Evolutionary conservation across 176 grass and related monocot species (phyloP).

Genomic region (Themeda triandra): DNA sequence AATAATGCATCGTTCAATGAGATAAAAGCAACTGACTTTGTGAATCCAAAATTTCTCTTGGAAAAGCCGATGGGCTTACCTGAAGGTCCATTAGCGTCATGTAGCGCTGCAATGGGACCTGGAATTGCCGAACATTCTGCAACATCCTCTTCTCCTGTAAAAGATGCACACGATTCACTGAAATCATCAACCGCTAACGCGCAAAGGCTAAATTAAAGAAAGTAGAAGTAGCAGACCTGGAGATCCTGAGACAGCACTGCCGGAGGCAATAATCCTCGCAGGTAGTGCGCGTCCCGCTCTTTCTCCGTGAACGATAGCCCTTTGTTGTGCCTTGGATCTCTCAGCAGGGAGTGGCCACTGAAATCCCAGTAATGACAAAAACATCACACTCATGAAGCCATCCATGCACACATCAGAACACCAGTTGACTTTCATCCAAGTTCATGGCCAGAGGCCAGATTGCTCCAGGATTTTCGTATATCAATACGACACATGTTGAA

Average conservation of each 20-base stretch:
- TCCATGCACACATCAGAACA: neutral
- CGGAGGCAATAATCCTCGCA: conserved; percentile 63
- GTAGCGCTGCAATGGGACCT: conserved; percentile 74
- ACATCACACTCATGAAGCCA: neutral
- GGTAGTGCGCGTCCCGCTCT: conserved; percentile 76
- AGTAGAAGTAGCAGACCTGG: conserved; percentile 33
- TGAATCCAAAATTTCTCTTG: neutral
- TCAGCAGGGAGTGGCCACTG: conserved; percentile 62
- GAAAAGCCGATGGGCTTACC: conserved; percentile 21
- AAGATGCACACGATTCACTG: neutral
- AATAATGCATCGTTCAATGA: neutral
- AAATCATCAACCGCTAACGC: neutral
- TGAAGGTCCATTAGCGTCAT: conserved; percentile 84
- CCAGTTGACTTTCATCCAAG: neutral
- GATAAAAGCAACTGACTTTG: neutral
- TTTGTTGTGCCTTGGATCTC: conserved; percentile 82
- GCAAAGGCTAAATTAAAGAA: neutral
- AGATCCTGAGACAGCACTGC: conserved; percentile 48
- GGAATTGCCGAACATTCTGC: conserved; percentile 72
- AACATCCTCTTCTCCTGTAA: conserved; percentile 79
- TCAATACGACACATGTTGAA: neutral
- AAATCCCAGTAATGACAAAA: neutral
- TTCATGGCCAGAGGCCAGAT: neutral
- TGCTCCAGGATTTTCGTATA: neutral
- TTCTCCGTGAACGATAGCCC: conserved; percentile 67